These are phyloP conservation scores for Arthrobotrys sphaeroides DNA, from an alignment of 2,329 filamentous ascomycete species.

Conservation along the genomic window DNA sequence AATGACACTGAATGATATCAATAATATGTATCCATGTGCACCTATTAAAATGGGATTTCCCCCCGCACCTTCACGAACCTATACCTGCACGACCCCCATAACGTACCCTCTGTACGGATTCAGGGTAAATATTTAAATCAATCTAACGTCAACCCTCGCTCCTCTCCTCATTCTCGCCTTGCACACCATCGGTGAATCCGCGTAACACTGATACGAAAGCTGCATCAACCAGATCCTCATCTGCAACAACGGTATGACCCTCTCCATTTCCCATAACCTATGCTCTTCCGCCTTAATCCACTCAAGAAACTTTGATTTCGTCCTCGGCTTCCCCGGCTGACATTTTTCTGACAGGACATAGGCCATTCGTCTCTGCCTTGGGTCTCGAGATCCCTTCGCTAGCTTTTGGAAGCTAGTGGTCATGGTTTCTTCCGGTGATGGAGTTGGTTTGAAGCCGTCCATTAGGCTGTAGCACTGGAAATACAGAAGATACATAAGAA, in stretches of 20 bases:
- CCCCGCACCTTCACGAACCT: too few relatives aligned
- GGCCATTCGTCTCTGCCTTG: background rate
- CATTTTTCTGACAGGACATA: background rate
- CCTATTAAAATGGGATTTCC: too few relatives aligned
- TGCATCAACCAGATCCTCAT: constrained; percentile 34
- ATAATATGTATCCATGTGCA: too few relatives aligned
- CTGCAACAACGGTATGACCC: constrained; percentile 23
- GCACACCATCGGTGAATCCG: constrained; percentile 19
- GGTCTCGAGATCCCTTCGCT: background rate
- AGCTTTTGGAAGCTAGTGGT: background rate
- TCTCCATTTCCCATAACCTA: background rate
- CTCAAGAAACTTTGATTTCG: background rate
- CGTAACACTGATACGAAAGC: constrained; percentile 11
- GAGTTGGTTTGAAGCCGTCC: background rate
- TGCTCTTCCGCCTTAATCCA: background rate
- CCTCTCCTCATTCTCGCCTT: constrained; percentile 13
- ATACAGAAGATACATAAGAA: too few relatives aligned
- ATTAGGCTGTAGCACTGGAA: background rate
- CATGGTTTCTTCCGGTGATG: background rate
- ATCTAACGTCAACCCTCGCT: constrained; percentile 12
- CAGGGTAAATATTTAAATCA: constrained; percentile 1
- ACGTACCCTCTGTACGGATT: background rate
- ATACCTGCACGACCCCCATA: too few relatives aligned
- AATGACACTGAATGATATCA: too few relatives aligned
- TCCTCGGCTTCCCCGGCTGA: background rate